Conservation (phyloP, 805 yeast species). For the Candida verbasci region DNA sequence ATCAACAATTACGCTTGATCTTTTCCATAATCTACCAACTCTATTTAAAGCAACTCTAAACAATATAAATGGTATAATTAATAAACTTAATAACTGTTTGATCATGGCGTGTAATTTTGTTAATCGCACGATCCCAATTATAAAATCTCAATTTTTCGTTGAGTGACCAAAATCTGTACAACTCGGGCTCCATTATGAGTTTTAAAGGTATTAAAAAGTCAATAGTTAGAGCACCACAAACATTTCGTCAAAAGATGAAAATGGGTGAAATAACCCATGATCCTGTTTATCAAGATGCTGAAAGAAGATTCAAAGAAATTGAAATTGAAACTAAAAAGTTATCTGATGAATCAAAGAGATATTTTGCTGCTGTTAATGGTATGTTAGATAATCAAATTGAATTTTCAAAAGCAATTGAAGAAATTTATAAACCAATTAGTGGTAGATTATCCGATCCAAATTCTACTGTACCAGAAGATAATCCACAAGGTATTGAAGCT, state of each 20-base stretch:
- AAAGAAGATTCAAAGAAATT: slow-evolving; percentile 89
- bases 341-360: slow-evolving; percentile 85
- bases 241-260: slow-evolving; percentile 82
- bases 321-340: slow-evolving; percentile 86
- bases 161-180: slow-evolving; percentile 1
- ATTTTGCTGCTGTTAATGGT: slow-evolving; percentile 86
- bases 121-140: slow-evolving; percentile 3
- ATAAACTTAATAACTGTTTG: not conserved
- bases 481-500: slow-evolving; percentile 95
- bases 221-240: slow-evolving; percentile 85
- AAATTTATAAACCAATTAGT: slow-evolving; percentile 91
- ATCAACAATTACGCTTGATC: not conserved
- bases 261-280: slow-evolving; percentile 67
- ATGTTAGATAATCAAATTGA: slow-evolving; percentile 93
- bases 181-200: slow-evolving; percentile 51
- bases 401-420: slow-evolving; percentile 92
- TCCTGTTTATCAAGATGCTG: slow-evolving; percentile 92
- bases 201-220: slow-evolving; percentile 85
- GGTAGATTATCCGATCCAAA: slow-evolving; percentile 91
- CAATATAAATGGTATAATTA: not conserved
- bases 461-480: slow-evolving; percentile 82
- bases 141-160: too few relatives aligned
- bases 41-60: not conserved
- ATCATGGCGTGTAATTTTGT: slow-evolving; percentile 6
- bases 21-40: not conserved